These are phyloP conservation scores for Dimocarpus longan DNA, from an alignment of 345 rosid genomes.

Conservation along the genomic window DNA sequence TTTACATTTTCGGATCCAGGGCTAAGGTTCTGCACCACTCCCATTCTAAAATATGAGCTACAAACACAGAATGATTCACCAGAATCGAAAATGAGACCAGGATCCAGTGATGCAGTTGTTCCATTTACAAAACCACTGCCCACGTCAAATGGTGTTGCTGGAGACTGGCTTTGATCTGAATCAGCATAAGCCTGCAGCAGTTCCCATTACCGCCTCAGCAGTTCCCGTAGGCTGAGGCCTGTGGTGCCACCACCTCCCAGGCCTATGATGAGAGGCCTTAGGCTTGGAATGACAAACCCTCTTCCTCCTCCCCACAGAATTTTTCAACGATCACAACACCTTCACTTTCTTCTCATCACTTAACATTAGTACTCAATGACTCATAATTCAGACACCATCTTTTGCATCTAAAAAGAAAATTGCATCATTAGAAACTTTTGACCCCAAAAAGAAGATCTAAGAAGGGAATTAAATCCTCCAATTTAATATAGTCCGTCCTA, in stretches of 20 bases:
- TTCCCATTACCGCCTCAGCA: constrained; percentile 47
- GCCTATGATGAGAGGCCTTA: constrained; percentile 83
- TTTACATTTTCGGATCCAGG: not conserved
- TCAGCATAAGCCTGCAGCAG: constrained; percentile 50
- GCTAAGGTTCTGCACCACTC: not conserved
- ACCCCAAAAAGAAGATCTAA: too few relatives aligned
- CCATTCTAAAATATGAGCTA: not conserved
- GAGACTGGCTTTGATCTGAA: constrained; percentile 74
- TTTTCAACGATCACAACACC: not conserved
- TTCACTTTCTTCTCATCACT: not conserved
- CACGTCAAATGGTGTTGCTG: constrained; percentile 96
- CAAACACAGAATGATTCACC: constrained; percentile 48
- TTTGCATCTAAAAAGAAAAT: not conserved
- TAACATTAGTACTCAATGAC: not conserved
- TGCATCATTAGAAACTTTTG: too few relatives aligned
- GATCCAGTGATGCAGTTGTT: constrained; percentile 87
- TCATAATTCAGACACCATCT: not conserved
- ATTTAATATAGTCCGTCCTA: too few relatives aligned
- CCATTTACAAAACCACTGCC: constrained; percentile 94
- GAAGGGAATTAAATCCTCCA: not conserved
- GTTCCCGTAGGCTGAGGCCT: constrained; percentile 56
- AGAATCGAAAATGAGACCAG: constrained; percentile 9
- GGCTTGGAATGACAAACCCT: constrained; percentile 78
- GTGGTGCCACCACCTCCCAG: constrained; percentile 73
- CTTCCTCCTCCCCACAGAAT: constrained; percentile 76